phyloP scores from a whole-genome alignment of 306 rosid genomes.

The Senna tora region DNA sequence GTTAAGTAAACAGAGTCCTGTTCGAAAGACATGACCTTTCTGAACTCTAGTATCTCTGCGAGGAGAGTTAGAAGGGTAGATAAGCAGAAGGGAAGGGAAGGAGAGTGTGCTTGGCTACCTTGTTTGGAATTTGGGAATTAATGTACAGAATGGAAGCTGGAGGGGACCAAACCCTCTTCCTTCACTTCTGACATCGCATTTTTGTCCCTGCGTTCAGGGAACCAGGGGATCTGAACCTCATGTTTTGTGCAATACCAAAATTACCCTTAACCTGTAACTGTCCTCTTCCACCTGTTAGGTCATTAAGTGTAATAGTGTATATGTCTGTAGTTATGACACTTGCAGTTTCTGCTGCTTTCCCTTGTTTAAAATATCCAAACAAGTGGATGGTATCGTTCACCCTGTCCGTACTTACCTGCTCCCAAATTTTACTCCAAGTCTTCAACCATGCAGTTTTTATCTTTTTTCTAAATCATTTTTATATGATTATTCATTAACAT shows the following conservation, averaged over 20 bases:
- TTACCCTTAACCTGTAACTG: not conserved
- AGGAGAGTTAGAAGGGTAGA: not conserved
- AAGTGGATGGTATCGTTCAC: not conserved
- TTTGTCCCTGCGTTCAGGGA: conserved; percentile 17
- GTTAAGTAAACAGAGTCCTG: not conserved
- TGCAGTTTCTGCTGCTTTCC: conserved; percentile 6
- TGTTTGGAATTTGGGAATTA: conserved; percentile 7
- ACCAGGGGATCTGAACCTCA: conserved; percentile 5
- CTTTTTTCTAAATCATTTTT: not conserved
- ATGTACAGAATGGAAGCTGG: conserved; percentile 3
- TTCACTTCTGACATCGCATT: conserved; percentile 7
- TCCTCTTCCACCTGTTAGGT: conserved; percentile 14
- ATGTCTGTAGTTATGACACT: not conserved
- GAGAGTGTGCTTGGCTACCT: no score
- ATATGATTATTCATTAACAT: not conserved
- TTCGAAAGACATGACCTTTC: not conserved
- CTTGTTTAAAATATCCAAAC: not conserved
- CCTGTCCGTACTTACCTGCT: not conserved
- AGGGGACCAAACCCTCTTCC: conserved; percentile 8
- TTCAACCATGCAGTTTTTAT: not conserved
- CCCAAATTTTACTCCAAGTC: not conserved
- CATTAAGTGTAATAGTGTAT: not conserved
- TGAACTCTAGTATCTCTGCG: conserved; percentile 6
- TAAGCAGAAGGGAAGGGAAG: no score
- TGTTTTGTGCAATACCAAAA: conserved; percentile 5